Base-by-base conservation (phyloP, 805 yeast species). In the Hemisphaericaspora nanyangensis region DNA sequence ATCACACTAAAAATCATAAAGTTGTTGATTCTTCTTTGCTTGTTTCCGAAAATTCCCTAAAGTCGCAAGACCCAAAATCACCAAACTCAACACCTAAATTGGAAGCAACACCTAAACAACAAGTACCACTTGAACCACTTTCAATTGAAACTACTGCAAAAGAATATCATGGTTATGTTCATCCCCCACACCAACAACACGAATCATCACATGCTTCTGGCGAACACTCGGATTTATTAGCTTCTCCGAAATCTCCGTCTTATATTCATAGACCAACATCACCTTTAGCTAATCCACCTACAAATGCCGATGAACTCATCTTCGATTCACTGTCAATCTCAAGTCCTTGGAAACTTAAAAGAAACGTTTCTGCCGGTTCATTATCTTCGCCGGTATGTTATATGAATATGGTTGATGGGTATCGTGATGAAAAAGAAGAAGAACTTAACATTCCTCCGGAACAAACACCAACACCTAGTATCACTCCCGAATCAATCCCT, bases 281-380 rank as follows among this genome's bases (percentile, higher is more conserved):
- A 11, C 43, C 43, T 19, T 40, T 34, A 27, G 43, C 40, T 6
- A 39, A 40, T 31, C 43, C 42, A 15, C 40, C 42, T n/a, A 40
- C 26, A 20, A 39, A 38, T 31, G 8, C 31, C 18, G 36, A 34
- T n/a, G 38, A 39, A 20, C 17, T 26, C 12, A 13, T 7, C 31
- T 7, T 16, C 10, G 31, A 29, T 10, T 6, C 6, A 17, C 6
- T 10, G 10, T 10, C 8, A 10, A 10, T 6, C 7, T 12, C n/a
- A 24, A 15, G 5, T 25, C 37, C 24, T 12, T 20, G 22, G 6
- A 2, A 34, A 16, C 4, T 19, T 7, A 4, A 3, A 25, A 29
- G 31, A 17, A 19, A 31, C 11, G 10, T 45, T 7, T 40, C 46
- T 10, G 39, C 15, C 4, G 22, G 30, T n/a, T 37, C 39, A 29